Conservation (phyloP, 495 filamentous ascomycete genomes). For the Neurospora sp. region DNA sequence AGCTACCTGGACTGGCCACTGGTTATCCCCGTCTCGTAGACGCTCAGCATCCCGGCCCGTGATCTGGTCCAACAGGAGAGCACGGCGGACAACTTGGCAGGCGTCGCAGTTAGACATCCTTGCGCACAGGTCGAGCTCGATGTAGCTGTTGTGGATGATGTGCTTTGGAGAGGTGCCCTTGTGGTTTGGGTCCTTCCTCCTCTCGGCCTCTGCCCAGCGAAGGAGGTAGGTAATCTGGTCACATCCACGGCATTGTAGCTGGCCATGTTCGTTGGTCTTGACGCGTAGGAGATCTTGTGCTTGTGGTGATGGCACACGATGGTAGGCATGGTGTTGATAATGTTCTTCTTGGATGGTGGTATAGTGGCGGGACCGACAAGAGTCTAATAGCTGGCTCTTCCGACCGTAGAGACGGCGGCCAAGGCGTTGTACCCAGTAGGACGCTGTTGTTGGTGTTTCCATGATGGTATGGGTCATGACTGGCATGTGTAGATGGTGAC, state of each 20-base stretch:
- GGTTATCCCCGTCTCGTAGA: constrained; percentile 8
- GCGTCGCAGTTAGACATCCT: constrained; percentile 14
- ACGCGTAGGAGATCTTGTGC: constrained; percentile 6
- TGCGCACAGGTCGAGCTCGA: constrained; percentile 20
- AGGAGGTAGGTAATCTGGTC: constrained; percentile 15
- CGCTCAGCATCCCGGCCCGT: constrained; percentile 12
- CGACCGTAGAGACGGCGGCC: neutral
- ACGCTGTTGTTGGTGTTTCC: neutral
- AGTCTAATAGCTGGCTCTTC: neutral
- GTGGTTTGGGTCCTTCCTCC: constrained; percentile 9
- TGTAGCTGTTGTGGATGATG: constrained; percentile 17
- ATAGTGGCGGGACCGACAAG: neutral
- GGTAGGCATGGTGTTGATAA: neutral
- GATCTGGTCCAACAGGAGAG: constrained; percentile 20
- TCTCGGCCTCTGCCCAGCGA: constrained; percentile 19
- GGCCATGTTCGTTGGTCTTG: constrained; percentile 13
- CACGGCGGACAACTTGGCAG: constrained; percentile 16
- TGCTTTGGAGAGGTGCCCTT: constrained; percentile 11
- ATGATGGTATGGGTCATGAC: neutral
- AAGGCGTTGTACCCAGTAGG: neutral
- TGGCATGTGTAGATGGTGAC: neutral
- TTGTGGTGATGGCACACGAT: neutral
- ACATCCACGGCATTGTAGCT: constrained; percentile 18
- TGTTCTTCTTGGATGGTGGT: neutral
- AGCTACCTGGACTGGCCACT: constrained; percentile 13